Evolutionary conservation across 768 basidiomycete genomes (phyloP), one percentile per base, ranked within the genome.

Genomic region (Lanmaoa rubissima): DNA sequence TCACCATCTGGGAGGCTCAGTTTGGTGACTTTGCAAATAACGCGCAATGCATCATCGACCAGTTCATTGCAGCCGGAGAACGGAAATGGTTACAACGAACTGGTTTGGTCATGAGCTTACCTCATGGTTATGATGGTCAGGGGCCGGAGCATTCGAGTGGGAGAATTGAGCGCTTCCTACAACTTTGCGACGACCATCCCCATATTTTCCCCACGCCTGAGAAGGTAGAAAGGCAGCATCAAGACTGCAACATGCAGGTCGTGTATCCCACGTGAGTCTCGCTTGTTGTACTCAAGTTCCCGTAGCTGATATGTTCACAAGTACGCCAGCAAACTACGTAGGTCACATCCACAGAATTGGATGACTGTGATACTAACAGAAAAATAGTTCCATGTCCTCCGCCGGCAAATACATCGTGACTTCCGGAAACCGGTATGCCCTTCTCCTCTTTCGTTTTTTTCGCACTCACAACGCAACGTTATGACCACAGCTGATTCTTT

Each of bases 201-300:
- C 80, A 94, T 70, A 72, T 88, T 57, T 98, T 85, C 85, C 96
- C 96, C 1, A 85, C 86, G 0, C 82, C 82, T 1, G 85, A 95
- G 74, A 97, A 96, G 79, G 75, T 95, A 58, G 92, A 94, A 68
- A 78, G 97, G 46, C 94, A 97, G 66, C 94, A 98, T 69, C 97
- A 99, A 77, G 97, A 99, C 72, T 97, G 95, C 75, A 99, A 98
- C 71, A 93, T 98, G 92, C 97, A 98, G 76, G 89, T 99, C 62
- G 93, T 96, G 31, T 98, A 98, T 75, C 92, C 94, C 5, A 94
- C 94, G 88, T 91, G 69, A 73, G 88, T 80, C 35, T 10, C 40
- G 2, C 31, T 54, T 55, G 14, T 31, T 28, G 26, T 39, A 46
- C 42, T 26, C 16, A 12, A 13, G 42, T 42, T 38, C 7, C 0